Evolutionary conservation across 768 basidiomycete genomes (phyloP).

Genomic region (Neoboletus subvelutipes): DNA sequence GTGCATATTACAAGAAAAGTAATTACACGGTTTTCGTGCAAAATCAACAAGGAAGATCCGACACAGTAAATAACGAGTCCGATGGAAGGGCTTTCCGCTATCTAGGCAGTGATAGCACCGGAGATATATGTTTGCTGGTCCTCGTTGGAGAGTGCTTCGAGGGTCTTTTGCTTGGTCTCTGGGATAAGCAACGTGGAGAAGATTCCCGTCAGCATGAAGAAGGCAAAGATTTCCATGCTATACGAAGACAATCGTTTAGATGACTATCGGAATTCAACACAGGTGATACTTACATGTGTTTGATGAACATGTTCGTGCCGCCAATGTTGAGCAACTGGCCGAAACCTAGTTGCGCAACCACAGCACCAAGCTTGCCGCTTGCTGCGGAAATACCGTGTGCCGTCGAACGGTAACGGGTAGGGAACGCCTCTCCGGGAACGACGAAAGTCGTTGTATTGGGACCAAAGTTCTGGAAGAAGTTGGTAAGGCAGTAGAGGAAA

Average conservation of each 20-base stretch:
- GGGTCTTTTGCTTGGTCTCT: constrained; percentile 66
- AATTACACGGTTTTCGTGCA: neutral
- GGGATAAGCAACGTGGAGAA: constrained; percentile 78
- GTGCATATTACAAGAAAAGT: constrained; percentile 9
- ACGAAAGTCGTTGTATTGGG: constrained; percentile 81
- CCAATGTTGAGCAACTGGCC: constrained; percentile 65
- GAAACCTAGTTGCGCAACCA: constrained; percentile 79
- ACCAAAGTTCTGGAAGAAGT: constrained; percentile 90
- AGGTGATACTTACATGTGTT: constrained; percentile 59
- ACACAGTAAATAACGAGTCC: neutral
- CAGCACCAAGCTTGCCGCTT: constrained; percentile 79
- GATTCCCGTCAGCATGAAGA: constrained; percentile 86
- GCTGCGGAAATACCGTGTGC: constrained; percentile 85
- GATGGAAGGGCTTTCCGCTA: neutral
- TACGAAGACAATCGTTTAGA: constrained; percentile 2
- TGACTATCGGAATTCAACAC: neutral
- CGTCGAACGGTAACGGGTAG: constrained; percentile 85
- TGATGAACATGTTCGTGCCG: constrained; percentile 57
- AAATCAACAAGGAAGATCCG: neutral
- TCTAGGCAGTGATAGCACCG: constrained; percentile 17
- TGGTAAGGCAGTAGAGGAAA: constrained; percentile 82
- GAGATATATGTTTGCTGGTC: constrained; percentile 59
- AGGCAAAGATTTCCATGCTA: constrained; percentile 76
- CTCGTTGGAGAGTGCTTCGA: constrained; percentile 77
- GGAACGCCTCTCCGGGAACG: constrained; percentile 81